Evolutionary conservation across 1,284 basidiomycete species (phyloP), one percentile per base, ranked within the genome.

Genomic region (Papiliotrema flavescens): DNA sequence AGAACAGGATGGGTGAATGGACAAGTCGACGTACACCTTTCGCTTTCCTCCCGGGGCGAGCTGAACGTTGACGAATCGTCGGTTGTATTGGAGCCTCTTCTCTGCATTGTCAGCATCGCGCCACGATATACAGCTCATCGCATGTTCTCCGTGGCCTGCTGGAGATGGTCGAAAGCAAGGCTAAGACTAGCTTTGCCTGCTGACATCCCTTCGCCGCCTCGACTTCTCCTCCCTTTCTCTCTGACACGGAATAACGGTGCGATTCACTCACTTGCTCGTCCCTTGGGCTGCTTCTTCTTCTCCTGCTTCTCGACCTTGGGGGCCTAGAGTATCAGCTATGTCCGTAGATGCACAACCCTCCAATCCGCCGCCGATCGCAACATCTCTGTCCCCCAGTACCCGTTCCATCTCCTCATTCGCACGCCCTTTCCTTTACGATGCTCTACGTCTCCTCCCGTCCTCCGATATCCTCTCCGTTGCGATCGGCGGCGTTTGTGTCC

Each of bases 221-320:
- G n/a, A n/a, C n/a, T n/a, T n/a, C n/a, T n/a, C n/a, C n/a, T n/a
- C n/a, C n/a, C n/a, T n/a, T n/a, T n/a, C n/a, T n/a, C n/a, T n/a
- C n/a, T n/a, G n/a, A n/a, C n/a, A n/a, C n/a, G n/a, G n/a, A n/a
- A n/a, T n/a, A n/a, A n/a, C n/a, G n/a, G n/a, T n/a, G n/a, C n/a
- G n/a, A n/a, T n/a, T n/a, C 36, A 74, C 73, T 73, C 66, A 75
- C 73, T 91, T 63, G 93, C 93, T 76, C 93, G 90, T 69, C 93
- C 93, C 82, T 89, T 94, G 62, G 90, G 90, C 26, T 81, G 83
- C 87, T 95, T 95, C 85, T 93, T 92, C 87, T 95, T 96, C 83
- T 96, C 93, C 82, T 95, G 90, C 79, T 88, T 86, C 76, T 95
- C 93, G 77, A 95, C 93, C 81, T 95, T 95, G 72, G 94, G 94